A percentile compares a stretch with the other conserved stretches of the same genome.
Conservation (phyloP, 176 grass and related monocot species). For the Ananas comosus region DNA sequence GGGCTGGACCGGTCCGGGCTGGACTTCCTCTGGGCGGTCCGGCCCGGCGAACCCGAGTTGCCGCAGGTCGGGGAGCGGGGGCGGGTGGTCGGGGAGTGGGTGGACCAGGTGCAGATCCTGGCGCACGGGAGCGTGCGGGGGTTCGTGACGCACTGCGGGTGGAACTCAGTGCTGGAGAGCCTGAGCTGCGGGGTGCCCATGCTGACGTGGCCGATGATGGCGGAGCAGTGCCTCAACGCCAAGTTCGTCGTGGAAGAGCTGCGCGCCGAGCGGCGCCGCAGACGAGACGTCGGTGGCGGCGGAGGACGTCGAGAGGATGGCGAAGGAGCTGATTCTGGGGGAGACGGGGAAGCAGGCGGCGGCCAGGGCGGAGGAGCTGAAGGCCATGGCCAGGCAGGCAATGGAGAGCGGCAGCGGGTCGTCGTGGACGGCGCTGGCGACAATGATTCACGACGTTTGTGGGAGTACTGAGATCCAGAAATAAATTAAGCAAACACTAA, state of each 20-base stretch:
- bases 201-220: slow-evolving; percentile 52
- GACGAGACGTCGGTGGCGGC: slow-evolving; percentile 4
- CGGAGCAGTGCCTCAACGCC: slow-evolving; percentile 38
- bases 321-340: slow-evolving; percentile 23
- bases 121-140: slow-evolving; percentile 14
- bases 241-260: slow-evolving; percentile 36
- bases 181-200: slow-evolving; percentile 23
- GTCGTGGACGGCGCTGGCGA: slow-evolving; percentile 14
- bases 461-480: background rate
- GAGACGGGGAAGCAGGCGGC: slow-evolving; percentile 16
- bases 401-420: slow-evolving; percentile 28
- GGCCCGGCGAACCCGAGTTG: slow-evolving; percentile 19
- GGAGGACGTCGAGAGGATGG: slow-evolving; percentile 12
- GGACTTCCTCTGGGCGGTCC: slow-evolving; percentile 46
- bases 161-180: slow-evolving; percentile 51
- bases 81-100: slow-evolving; percentile 17
- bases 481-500: too few relatives aligned
- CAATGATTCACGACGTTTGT: slow-evolving; percentile 27
- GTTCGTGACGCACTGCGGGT: slow-evolving; percentile 46
- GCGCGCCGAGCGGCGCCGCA: slow-evolving; percentile 12
- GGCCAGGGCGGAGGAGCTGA: slow-evolving; percentile 9
- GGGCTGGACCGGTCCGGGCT: slow-evolving; percentile 33
- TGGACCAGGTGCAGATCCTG: slow-evolving; percentile 27
- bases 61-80: slow-evolving; percentile 24
- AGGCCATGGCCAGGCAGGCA: background rate